Percentiles rank a stretch among this genome's conserved stretches.
phyloP scores from a whole-genome alignment of 768 basidiomycete genomes.

The Kwoniella mangroviensis region DNA sequence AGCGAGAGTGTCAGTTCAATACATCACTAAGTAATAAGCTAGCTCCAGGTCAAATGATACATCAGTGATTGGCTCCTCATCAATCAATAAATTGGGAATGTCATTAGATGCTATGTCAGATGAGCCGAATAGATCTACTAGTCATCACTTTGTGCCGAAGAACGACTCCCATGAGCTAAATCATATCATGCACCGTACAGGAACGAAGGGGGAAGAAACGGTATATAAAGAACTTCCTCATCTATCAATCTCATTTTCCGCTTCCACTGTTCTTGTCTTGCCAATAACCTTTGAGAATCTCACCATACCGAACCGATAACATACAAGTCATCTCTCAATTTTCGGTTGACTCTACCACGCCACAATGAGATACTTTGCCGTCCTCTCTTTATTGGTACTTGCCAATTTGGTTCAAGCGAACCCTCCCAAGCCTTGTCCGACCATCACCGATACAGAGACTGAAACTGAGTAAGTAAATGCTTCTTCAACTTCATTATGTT shows the following conservation, averaged over 20 bases:
- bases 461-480: conserved; percentile 6
- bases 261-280: too few species aligned
- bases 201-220: too few species aligned
- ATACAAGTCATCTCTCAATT: too few species aligned
- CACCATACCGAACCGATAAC: background rate
- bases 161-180: too few species aligned
- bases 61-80: too few species aligned
- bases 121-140: background rate
- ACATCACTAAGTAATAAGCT: too few species aligned
- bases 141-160: background rate
- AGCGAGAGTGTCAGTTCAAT: too few species aligned
- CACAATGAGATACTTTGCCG: background rate
- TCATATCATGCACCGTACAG: too few species aligned
- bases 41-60: too few species aligned
- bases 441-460: conserved; percentile 20
- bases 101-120: background rate
- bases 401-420: background rate
- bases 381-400: background rate
- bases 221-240: background rate
- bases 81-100: too few species aligned
- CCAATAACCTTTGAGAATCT: background rate
- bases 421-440: conserved; percentile 12
- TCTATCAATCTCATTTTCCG: too few species aligned
- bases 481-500: background rate
- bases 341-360: too few species aligned